phyloP scores from a whole-genome alignment of 495 filamentous ascomycete species.

The Podospora pseudopauciseta region DNA sequence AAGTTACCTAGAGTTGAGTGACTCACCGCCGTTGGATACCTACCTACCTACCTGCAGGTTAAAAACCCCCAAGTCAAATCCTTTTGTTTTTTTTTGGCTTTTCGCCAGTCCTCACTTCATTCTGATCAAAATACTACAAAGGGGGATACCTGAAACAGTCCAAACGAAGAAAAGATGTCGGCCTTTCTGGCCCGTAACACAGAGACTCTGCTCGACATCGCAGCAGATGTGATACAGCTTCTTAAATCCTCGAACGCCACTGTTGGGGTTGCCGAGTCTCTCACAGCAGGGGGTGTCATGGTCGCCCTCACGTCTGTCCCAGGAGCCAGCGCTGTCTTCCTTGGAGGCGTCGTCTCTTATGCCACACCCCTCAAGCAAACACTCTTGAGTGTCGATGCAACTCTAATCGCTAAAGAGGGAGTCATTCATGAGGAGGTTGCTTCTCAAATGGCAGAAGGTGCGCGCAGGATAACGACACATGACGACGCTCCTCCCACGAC shows the following conservation, averaged over 20 bases:
- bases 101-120: too few relatives aligned
- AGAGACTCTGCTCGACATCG: conserved; percentile 23
- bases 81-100: too few relatives aligned
- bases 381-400: conserved; percentile 27
- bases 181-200: background rate
- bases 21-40: too few relatives aligned
- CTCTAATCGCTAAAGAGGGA: conserved; percentile 30
- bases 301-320: conserved; percentile 27
- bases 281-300: conserved; percentile 33
- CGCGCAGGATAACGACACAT: conserved; percentile 16
- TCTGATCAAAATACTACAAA: too few relatives aligned
- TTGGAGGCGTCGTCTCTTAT: conserved; percentile 35
- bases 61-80: too few relatives aligned
- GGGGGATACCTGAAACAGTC: too few relatives aligned
- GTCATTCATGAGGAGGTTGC: conserved; percentile 35
- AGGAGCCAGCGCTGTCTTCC: conserved; percentile 30
- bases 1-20: too few relatives aligned
- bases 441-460: conserved; percentile 33
- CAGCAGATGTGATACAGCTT: conserved; percentile 22
- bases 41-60: too few relatives aligned
- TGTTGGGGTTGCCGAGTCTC: conserved; percentile 32
- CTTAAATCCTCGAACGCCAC: conserved; percentile 24
- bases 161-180: background rate
- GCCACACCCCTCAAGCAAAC: conserved; percentile 30
- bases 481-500: conserved; percentile 20